These are phyloP conservation scores for Pythium phragmiticola DNA, from an alignment of 352 stramenopile species.

Conservation along the genomic window DNA sequence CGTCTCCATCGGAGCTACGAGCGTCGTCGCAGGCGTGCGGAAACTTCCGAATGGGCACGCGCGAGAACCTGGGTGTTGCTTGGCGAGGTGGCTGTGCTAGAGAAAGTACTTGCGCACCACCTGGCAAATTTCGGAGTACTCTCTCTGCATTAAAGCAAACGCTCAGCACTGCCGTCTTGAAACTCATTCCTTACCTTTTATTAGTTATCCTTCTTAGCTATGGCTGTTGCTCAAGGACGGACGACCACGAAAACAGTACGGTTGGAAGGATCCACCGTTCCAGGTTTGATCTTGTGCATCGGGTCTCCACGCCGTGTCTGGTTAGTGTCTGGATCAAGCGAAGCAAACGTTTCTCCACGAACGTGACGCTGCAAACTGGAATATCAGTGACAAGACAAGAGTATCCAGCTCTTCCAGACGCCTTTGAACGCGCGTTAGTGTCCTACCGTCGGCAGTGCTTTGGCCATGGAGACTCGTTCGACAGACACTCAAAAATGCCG, in stretches of 20 bases:
- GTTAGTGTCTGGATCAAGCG: too few species aligned
- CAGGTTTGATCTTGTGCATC: too few species aligned
- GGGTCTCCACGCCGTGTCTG: too few species aligned
- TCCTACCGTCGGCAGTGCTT: not conserved
- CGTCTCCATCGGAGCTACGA: not conserved
- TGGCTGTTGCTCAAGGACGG: too few species aligned
- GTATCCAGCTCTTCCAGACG: constrained; percentile 2
- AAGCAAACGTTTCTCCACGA: too few species aligned
- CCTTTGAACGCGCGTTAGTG: too few species aligned
- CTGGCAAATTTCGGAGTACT: not conserved
- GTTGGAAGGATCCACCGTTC: too few species aligned
- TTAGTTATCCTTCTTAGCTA: too few species aligned
- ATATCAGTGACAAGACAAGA: constrained; percentile 1
- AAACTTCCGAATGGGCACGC: not conserved
- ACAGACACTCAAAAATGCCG: constrained; percentile 11
- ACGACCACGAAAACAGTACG: too few species aligned
- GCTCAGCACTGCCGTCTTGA: too few species aligned
- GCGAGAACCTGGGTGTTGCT: not conserved
- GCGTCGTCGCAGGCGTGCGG: not conserved
- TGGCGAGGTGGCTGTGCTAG: not conserved
- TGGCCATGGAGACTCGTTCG: not conserved
- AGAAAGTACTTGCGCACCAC: not conserved
- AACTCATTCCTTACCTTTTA: too few species aligned
- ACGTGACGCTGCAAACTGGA: constrained; percentile 10
- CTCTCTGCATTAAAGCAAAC: too few species aligned